Conservation (phyloP, 192 early-diverging fungal species). For the Backusella liffmaniae region DNA sequence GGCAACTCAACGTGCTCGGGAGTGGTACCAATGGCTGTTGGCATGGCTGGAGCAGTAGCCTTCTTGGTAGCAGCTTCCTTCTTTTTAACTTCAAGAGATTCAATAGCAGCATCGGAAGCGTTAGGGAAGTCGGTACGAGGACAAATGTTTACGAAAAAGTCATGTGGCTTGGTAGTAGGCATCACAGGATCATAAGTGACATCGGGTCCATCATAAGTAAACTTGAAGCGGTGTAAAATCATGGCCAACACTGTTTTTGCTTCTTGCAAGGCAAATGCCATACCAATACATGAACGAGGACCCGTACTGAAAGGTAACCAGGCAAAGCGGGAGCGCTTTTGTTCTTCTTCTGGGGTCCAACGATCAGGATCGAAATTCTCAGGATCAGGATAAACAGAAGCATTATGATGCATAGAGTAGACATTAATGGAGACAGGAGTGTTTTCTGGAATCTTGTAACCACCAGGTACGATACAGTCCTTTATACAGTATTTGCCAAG, state of each 20-base stretch:
- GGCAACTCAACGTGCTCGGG: conserved; percentile 22
- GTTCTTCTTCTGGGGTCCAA: conserved; percentile 31
- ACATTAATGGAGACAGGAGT: neutral
- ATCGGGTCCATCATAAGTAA: conserved; percentile 28
- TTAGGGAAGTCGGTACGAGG: conserved; percentile 23
- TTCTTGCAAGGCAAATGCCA: conserved; percentile 56
- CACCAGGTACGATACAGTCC: conserved; percentile 29
- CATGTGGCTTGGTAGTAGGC: conserved; percentile 37
- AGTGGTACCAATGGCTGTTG: neutral
- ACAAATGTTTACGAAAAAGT: conserved; percentile 31
- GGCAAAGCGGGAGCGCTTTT: conserved; percentile 21
- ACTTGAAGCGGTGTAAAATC: conserved; percentile 45
- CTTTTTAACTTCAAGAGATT: neutral
- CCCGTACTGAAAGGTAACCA: conserved; percentile 41
- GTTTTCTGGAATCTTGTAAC: conserved; percentile 21
- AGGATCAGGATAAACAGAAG: conserved; percentile 26
- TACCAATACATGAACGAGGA: conserved; percentile 38
- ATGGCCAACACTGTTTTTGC: conserved; percentile 49
- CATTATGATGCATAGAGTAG: conserved; percentile 19
- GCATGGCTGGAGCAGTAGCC: neutral
- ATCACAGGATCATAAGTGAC: conserved; percentile 27
- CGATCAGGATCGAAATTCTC: conserved; percentile 33
- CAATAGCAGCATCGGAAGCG: neutral
- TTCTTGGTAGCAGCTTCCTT: neutral
- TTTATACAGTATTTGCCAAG: conserved; percentile 28